A percentile compares a stretch with the other conserved stretches of the same genome.
Evolutionary conservation across 148 eudicot species (phyloP).

Genomic region (Bassia scoparia): DNA sequence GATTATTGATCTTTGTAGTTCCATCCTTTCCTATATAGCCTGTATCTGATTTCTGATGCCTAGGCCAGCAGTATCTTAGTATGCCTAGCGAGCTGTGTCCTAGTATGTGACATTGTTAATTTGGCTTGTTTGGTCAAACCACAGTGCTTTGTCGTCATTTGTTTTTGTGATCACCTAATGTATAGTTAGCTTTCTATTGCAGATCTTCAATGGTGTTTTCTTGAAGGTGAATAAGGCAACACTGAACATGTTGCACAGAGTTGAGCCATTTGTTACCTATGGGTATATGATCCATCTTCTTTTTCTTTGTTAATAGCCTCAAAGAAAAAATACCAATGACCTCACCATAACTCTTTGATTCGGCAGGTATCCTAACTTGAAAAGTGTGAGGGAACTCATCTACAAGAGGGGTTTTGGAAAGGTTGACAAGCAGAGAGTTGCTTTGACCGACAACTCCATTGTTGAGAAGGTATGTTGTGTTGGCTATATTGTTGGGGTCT

Average conservation of each 20-base stretch:
- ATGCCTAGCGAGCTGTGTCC: no score
- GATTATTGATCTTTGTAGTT: background rate
- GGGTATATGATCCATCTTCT: slow-evolving; percentile 37
- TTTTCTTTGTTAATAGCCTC: background rate
- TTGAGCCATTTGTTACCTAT: slow-evolving; percentile 81
- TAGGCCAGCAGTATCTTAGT: no score
- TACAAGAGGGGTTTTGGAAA: slow-evolving; percentile 86
- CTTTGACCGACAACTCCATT: slow-evolving; percentile 69
- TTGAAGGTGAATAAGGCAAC: slow-evolving; percentile 80
- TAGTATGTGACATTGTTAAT: no score
- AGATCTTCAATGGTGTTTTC: slow-evolving; percentile 90
- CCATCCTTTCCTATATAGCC: no score
- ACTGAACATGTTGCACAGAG: slow-evolving; percentile 79
- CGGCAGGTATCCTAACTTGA: slow-evolving; percentile 67
- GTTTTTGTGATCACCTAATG: background rate
- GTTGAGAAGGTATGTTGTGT: slow-evolving; percentile 49
- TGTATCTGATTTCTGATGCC: no score
- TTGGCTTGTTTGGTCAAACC: no score
- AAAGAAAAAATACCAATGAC: background rate
- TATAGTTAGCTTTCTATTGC: background rate
- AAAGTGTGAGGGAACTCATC: slow-evolving; percentile 74
- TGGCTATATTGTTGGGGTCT: no score
- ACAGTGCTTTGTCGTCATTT: background rate
- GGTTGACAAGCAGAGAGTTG: slow-evolving; percentile 62
- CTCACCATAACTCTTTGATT: background rate